A percentile compares a stretch with the other conserved stretches of the same genome.
Conservation (phyloP, 768 basidiomycete species). For the Mrakia gelida region DNA sequence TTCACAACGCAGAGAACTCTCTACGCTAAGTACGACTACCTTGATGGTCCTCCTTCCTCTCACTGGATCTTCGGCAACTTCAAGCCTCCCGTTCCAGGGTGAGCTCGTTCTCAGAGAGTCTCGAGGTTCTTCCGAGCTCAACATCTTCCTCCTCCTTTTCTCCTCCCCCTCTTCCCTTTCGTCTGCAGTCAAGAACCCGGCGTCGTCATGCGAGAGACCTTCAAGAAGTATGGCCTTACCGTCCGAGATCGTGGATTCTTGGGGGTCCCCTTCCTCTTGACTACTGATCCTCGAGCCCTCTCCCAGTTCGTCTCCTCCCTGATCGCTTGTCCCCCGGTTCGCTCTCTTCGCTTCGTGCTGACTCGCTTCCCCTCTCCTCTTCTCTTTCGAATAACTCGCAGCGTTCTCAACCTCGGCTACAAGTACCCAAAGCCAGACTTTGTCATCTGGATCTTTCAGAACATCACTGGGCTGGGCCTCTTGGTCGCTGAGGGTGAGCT, state of each 20-base stretch:
- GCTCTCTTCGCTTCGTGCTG: not conserved
- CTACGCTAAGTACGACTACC: not conserved
- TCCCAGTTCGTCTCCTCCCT: not conserved
- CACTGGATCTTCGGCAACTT: not conserved
- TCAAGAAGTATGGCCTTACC: not conserved
- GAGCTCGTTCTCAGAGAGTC: not conserved
- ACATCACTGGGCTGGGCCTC: constrained; percentile 16
- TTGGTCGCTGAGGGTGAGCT: constrained; percentile 19
- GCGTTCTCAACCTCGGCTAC: constrained; percentile 19
- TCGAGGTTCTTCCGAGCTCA: not conserved
- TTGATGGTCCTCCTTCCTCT: not conserved
- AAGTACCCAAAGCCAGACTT: constrained; percentile 23
- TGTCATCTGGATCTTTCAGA: not conserved
- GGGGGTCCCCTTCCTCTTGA: not conserved
- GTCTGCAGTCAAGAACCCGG: not conserved
- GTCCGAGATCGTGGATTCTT: not conserved
- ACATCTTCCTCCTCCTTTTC: not conserved
- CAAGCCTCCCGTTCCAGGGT: not conserved
- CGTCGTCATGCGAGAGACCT: not conserved
- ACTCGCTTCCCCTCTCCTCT: not conserved
- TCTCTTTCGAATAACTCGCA: not conserved
- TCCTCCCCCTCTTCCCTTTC: not conserved
- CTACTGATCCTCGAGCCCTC: not conserved
- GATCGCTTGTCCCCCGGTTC: too few relatives aligned
- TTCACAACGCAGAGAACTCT: not conserved